phyloP scores from a whole-genome alignment of 805 yeast genomes.

The Candida nemodendra region DNA sequence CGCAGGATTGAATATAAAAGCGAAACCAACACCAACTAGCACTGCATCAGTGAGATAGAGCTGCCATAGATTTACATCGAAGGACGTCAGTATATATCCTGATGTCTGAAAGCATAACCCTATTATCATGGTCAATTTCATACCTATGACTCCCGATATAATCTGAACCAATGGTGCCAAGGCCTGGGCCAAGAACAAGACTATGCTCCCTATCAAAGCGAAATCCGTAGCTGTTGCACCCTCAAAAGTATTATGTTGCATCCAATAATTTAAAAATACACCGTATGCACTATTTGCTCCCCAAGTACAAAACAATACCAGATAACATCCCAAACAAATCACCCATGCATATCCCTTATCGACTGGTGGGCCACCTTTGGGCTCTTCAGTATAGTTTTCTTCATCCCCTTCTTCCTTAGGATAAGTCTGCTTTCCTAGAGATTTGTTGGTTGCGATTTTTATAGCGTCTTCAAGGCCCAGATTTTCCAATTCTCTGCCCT shows the following conservation, averaged over 20 bases:
- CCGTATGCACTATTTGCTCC: conserved; percentile 64
- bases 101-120: conserved; percentile 46
- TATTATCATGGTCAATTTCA: conserved; percentile 21
- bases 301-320: conserved; percentile 53
- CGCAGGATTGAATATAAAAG: conserved; percentile 49
- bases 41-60: conserved; percentile 54
- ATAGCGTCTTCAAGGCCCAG: conserved; percentile 28
- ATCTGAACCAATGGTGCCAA: conserved; percentile 25
- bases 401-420: conserved; percentile 7
- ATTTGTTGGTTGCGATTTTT: conserved; percentile 20
- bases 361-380: conserved; percentile 34
- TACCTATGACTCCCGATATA: conserved; percentile 23
- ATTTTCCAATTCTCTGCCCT: conserved; percentile 21
- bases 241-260: conserved; percentile 44
- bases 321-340: conserved; percentile 38
- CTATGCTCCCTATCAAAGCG: conserved; percentile 60
- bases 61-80: conserved; percentile 47
- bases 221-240: conserved; percentile 56
- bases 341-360: conserved; percentile 67
- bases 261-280: conserved; percentile 52
- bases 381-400: conserved; percentile 9
- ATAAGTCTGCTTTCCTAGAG: conserved; percentile 6
- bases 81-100: conserved; percentile 52
- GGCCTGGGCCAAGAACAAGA: conserved; percentile 29
- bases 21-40: conserved; percentile 51